phyloP scores from a whole-genome alignment of 768 basidiomycete genomes.

The Lactifluus pinguis region DNA sequence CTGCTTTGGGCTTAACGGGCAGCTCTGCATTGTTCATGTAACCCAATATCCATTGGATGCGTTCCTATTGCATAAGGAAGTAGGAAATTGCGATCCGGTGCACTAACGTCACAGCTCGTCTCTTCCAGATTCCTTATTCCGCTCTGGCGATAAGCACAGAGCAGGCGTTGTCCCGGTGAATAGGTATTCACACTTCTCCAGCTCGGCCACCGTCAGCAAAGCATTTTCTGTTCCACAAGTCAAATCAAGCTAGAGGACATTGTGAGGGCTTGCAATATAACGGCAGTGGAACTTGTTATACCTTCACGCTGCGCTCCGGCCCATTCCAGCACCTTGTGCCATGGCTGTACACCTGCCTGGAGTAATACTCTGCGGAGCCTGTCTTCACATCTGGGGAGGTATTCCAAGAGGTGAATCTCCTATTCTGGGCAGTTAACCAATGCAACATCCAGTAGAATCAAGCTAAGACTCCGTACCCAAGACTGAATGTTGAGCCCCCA shows the following conservation, averaged over 20 bases:
- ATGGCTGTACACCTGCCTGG: slow-evolving; percentile 69
- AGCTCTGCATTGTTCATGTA: neutral
- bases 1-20: neutral
- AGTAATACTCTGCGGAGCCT: slow-evolving; percentile 69
- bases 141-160: slow-evolving; percentile 54
- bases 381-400: slow-evolving; percentile 41
- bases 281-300: slow-evolving; percentile 26
- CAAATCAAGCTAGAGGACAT: slow-evolving; percentile 52
- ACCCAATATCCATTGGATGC: neutral
- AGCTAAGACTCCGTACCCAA: slow-evolving; percentile 54
- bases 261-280: slow-evolving; percentile 1
- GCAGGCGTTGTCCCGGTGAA: slow-evolving; percentile 81
- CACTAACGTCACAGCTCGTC: slow-evolving; percentile 25
- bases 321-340: slow-evolving; percentile 97
- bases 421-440: slow-evolving; percentile 24
- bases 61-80: neutral
- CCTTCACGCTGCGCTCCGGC: slow-evolving; percentile 77
- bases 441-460: neutral
- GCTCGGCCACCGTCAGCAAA: slow-evolving; percentile 68
- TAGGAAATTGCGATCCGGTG: neutral
- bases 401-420: slow-evolving; percentile 79
- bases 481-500: slow-evolving; percentile 63
- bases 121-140: slow-evolving; percentile 26
- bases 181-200: slow-evolving; percentile 95
- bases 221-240: slow-evolving; percentile 82